A percentile compares a stretch with the other conserved stretches of the same genome.
phyloP scores from a whole-genome alignment of 2,329 filamentous ascomycete species.

The Aureobasidium melanogenum region DNA sequence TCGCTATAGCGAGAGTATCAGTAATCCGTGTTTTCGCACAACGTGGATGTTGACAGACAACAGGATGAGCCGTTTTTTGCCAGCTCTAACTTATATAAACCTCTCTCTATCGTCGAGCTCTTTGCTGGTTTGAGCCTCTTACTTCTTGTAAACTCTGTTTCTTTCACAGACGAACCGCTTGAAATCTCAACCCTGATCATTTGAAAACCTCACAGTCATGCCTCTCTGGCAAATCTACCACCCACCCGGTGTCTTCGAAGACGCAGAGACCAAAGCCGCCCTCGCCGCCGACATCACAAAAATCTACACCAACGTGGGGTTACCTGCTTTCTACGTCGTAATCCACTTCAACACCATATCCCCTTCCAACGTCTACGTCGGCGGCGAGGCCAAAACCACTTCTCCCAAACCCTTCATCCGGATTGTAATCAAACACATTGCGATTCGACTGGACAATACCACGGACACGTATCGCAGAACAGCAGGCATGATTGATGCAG shows the following conservation, averaged over 20 bases:
- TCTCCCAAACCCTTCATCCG: constrained; percentile 27
- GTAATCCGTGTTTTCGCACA: background rate
- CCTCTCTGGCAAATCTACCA: constrained; percentile 38
- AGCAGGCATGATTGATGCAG: constrained; percentile 22
- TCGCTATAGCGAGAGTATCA: background rate
- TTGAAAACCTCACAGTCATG: constrained; percentile 22
- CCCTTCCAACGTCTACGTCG: constrained; percentile 23
- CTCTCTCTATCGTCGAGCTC: background rate
- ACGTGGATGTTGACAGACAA: background rate
- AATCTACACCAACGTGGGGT: constrained; percentile 29
- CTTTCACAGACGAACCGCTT: background rate
- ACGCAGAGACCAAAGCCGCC: constrained; percentile 21
- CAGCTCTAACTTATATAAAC: background rate
- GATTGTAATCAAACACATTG: constrained; percentile 28
- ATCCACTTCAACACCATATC: constrained; percentile 31
- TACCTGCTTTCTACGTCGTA: constrained; percentile 39
- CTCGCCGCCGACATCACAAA: constrained; percentile 31
- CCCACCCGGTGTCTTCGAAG: constrained; percentile 27
- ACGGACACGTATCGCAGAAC: constrained; percentile 17
- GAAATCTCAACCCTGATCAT: background rate
- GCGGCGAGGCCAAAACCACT: constrained; percentile 20
- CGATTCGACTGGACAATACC: constrained; percentile 18
- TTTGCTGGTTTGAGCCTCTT: too few species aligned
- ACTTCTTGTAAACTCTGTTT: background rate
- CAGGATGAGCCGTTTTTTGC: background rate